Evolutionary conservation across 2,329 filamentous ascomycete species (phyloP), one percentile per base, ranked within the genome.

Genomic region (Aspergillus eucalypticola): DNA sequence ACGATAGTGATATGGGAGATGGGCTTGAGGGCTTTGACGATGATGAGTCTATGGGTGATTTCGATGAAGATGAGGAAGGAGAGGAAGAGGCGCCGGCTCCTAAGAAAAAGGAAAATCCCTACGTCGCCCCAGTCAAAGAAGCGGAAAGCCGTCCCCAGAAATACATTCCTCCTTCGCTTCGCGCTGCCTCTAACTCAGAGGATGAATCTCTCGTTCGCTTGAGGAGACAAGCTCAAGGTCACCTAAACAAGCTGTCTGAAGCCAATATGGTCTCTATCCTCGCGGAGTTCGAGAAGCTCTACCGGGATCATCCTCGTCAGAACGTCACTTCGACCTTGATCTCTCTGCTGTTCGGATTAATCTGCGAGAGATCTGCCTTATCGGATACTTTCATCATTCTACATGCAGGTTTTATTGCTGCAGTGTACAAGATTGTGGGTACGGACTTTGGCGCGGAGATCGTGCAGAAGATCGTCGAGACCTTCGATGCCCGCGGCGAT

Each of bases 171-270:
- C 95, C 94, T 2, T 96, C 93, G 1, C 79, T 95, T 56, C 86
- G 92, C 50, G 88, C 84, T 66, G 79, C 83, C 35, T 77, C 84
- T 2, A 82, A 84, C 1, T 85, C 86, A 0, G 88, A 90, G 64
- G 83, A 84, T 1, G 90, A 96, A 73, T 80, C 84, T 44, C 80
- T 90, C 51, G 81, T 82, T 11, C 87, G 90, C 41, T 79, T 99
- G 53, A 87, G 88, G 60, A 87, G 91, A 63, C 91, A 96, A 70
- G 83, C 91, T 0, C 92, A 98, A 73, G 94, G 95, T 71, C 83
- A 95, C 17, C 84, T 99, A 71, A 99, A 99, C 75, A 89, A 94
- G 71, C 82, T 99, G 32, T 97, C 95, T 0, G 94, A 98, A 72
- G 88, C 92, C 39, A 98, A 95, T 68, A 82, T 99, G 64, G 76